A percentile compares a stretch with the other conserved stretches of the same genome.
phyloP scores from a whole-genome alignment of 768 basidiomycete species.

The Holtermanniella nyarrowii region DNA sequence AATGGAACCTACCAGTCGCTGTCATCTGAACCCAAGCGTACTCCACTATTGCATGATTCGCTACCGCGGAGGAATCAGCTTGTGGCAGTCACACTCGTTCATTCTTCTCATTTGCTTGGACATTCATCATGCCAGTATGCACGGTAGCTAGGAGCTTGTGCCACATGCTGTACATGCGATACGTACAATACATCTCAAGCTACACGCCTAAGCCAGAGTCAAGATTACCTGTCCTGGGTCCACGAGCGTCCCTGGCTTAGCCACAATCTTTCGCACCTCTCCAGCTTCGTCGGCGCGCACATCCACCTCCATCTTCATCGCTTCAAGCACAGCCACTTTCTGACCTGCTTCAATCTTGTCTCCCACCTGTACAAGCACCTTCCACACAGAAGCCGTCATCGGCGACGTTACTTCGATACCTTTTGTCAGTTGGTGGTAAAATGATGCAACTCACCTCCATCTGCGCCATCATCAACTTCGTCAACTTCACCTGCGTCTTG shows the following conservation, averaged over 20 bases:
- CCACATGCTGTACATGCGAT: neutral
- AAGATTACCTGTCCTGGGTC: conserved; percentile 21
- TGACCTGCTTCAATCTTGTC: conserved; percentile 19
- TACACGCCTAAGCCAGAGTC: neutral
- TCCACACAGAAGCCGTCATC: conserved; percentile 25
- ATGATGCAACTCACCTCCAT: neutral
- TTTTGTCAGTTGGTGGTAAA: neutral
- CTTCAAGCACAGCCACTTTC: conserved; percentile 20
- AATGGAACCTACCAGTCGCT: no score
- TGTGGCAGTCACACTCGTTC: no score
- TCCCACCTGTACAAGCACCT: conserved; percentile 15
- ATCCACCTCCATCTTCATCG: conserved; percentile 31
- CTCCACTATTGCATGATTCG: no score
- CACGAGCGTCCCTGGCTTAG: conserved; percentile 11
- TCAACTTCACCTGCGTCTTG: conserved; percentile 6
- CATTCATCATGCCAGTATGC: no score
- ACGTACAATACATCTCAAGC: no score
- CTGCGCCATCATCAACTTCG: neutral
- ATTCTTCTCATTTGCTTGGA: no score
- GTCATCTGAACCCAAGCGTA: no score
- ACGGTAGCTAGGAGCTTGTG: no score
- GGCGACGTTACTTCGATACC: conserved; percentile 15
- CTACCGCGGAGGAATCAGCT: no score
- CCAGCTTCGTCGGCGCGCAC: conserved; percentile 22
- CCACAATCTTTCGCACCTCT: conserved; percentile 14